Base-by-base conservation (phyloP, 1,284 basidiomycete genomes). In the Amylostereum areolatum region DNA sequence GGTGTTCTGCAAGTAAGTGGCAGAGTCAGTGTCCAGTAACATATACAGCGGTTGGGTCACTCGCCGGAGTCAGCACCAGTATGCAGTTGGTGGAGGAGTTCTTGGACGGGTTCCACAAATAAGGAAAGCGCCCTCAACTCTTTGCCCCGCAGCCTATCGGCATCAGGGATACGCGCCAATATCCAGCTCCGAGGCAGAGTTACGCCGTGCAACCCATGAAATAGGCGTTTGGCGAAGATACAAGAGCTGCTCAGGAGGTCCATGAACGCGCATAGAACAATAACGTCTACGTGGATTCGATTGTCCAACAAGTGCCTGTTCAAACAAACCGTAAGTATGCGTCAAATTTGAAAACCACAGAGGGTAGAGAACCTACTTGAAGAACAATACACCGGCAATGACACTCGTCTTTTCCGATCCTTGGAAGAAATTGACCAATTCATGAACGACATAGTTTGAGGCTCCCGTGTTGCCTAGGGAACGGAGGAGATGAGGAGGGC, bases 161-260 rank as follows among this genome's bases (percentile, higher is more conserved):
- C 12, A 10, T 40, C 43, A 3, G 43, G 32, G 4, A 65, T 51
- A 2, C 67, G 56, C 3, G 57, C 58, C 3, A 65, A 47, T 10
- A 78, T 50, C 77, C 77, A 81, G 45, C 68, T 72, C 12, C 70
- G 67, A 0, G 77, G 78, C 28, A 81, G 64, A 2, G 70, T 70
- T 11, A 75, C 54, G 9, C 68, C 65, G 46, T 80, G 72, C 0
- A 77, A 25, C 37, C n/a, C 57, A 1, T 33, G 56, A 11, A 59
- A 52, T 30, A 62, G 49, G 12, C 61, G 63, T 46, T 56, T 58
- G 2, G 69, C 58, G 0, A 80, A 45, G 5, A 72, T 60, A 9
- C 70, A 57, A 5, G 66, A 65, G 1, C 65, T 63, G 35, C 69
- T 65, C 0, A 79, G 55, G 25, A 63, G 59, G 41, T 81, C 80